phyloP scores from a whole-genome alignment of 2,329 filamentous ascomycete genomes.

The Mollisiaceae sp. region DNA sequence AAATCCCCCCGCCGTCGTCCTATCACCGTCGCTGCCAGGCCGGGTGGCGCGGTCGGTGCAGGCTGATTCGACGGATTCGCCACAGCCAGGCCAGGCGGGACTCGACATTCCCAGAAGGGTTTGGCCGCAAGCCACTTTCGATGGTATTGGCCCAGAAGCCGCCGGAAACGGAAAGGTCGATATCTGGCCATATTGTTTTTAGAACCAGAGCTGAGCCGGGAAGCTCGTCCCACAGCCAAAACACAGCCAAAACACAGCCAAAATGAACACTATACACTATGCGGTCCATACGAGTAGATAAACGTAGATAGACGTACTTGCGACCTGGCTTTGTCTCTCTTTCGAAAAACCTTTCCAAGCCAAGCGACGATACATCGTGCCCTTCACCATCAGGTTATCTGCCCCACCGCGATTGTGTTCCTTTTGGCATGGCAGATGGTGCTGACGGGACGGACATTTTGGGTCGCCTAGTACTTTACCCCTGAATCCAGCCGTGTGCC shows the following conservation, averaged over 20 bases:
- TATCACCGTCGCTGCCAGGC: neutral
- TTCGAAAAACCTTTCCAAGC: neutral
- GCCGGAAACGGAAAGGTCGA: neutral
- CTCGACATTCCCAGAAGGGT: neutral
- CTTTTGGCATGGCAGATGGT: neutral
- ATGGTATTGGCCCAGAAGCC: neutral
- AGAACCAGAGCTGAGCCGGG: conserved; percentile 9
- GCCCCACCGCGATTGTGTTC: neutral
- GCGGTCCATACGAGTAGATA: neutral
- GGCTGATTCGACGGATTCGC: conserved; percentile 1
- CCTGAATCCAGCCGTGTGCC: neutral
- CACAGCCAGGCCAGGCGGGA: neutral
- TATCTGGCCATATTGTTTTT: conserved; percentile 3
- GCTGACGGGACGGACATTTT: neutral
- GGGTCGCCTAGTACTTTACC: neutral
- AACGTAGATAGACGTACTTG: neutral
- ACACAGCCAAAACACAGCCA: conserved; percentile 14
- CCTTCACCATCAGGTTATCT: neutral
- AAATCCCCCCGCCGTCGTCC: neutral
- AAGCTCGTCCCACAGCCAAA: conserved; percentile 6
- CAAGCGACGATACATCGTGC: neutral
- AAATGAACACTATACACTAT: neutral
- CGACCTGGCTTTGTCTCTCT: neutral
- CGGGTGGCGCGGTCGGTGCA: neutral
- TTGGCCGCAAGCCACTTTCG: neutral